Evolutionary conservation across 441 rosid genomes (phyloP), one percentile per base, ranked within the genome.

Genomic region (Pelargonium cotyledonis): DNA sequence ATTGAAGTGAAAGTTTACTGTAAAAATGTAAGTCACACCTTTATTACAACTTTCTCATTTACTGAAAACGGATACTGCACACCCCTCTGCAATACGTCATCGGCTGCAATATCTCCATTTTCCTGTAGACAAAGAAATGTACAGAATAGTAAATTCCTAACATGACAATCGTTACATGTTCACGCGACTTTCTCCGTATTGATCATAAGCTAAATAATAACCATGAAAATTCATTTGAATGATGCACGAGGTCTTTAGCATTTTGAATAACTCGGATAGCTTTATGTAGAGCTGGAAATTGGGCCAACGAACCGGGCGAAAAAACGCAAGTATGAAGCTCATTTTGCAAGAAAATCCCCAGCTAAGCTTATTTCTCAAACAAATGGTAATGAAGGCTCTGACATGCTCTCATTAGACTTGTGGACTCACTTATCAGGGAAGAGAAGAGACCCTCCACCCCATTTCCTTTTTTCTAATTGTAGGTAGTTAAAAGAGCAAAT

Each of bases 61-160:
- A 91, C 95, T 23, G 92, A 77, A 80, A 89, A 94, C 44, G 98
- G 98, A 81, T 87, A 94, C 44, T 91, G 95, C 70, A 88, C 90
- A 57, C 87, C 95, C 78, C 83, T 84, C 67, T 78, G 86, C 73
- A 89, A 68, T 66, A 86, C 87, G 66, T 88, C 89, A 19, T 84
- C 96, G 19, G 84, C 72, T 46, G 80, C 79, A 70, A 79, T 74
- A 68, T 87, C 92, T 76, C 90, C 97, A 80, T 88, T 88, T 74
- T 88, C 96, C 98, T 93, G 69, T 60, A 75, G 66, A 67, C 15
- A 73, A 72, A 38, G 18, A 68, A 64, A 40, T 40, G 26, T 19
- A 41, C 14, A 66, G 38, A 46, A 67, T 46, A 65, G 18, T 23
- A 14, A 21, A 63, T 31, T 61, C 47, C 35, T 57, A 7, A 18